Base-by-base conservation (phyloP, 345 rosid genomes). In the Populus simonii region DNA sequence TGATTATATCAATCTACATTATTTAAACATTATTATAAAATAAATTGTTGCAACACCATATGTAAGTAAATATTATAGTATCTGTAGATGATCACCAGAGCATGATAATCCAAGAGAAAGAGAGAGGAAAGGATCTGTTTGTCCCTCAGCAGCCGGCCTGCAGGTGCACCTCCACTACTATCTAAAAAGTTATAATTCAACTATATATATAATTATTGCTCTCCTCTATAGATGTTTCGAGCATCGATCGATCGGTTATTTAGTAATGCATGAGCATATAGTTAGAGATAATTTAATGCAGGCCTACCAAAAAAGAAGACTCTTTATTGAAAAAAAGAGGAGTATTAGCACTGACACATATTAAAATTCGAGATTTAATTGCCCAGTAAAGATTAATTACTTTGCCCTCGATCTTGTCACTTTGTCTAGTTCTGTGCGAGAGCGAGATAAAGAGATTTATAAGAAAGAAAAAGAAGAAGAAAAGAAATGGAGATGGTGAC, bases 91-190 rank as follows among this genome's bases (percentile, higher is more conserved):
- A n/a, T 57, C 62, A 22, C n/a, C 16, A 10, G 17, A 70, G 36
- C 51, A 43, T 43, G 66, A 31, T 17, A 41, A 62, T 41, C 55
- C 39, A 4, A 17, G 29, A 0, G 41, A 18, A 9, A 57, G 27
- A 57, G 1, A 22, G 61, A 63, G 25, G 49, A 27, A 31, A 41
- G 22, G 2, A 49, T 22, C 38, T 51, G 36, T 70, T 43, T 61
- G 69, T 77, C 69, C 22, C 61, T 29, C 18, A 43, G 69, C 45
- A 23, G 80, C 75, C 51, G 80, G 70, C 80, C 74, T 76, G 53
- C 18, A 67, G 65, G 53, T 15, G 53, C 16, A 12, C 17, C 13
- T 59, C 25, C 65, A 59, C 65, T 5, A 1, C 6, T 59, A 23
- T 1, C 16, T n/a, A 59, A n/a, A 59, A 59, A 20, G 29, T 23